phyloP scores from a whole-genome alignment of 2,329 filamentous ascomycete species.

The Fusarium pseudonygamai region DNA sequence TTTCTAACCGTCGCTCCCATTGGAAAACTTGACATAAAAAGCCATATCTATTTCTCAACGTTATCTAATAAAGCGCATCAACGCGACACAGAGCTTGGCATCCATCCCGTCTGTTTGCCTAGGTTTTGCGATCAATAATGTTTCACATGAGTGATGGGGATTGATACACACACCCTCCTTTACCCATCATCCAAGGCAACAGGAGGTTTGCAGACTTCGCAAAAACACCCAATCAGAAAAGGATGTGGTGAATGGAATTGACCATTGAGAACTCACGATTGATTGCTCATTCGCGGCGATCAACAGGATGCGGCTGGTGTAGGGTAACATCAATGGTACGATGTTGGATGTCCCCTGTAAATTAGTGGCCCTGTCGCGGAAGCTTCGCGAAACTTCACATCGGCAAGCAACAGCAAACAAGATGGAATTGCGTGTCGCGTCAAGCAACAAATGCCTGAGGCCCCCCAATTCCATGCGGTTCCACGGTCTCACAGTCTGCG shows the following conservation, averaged over 20 bases:
- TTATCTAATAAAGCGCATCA: no score
- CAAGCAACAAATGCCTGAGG: slow-evolving; percentile 14
- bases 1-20: not conserved
- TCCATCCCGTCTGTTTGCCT: fast-evolving
- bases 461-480: not conserved
- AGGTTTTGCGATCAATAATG: no score
- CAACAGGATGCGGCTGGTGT: not conserved
- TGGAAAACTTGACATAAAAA: not conserved
- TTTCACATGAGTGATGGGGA: fast-evolving
- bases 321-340: not conserved
- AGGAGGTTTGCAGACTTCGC: not conserved
- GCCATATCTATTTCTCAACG: no score
- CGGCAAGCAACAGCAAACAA: not conserved
- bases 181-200: not conserved
- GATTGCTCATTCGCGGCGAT: not conserved
- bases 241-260: not conserved
- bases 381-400: slow-evolving; percentile 24
- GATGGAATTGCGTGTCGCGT: not conserved
- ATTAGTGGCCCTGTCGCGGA: not conserved
- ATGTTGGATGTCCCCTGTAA: not conserved
- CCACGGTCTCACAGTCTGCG: not conserved
- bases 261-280: not conserved
- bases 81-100: not conserved
- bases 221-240: not conserved
- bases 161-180: not conserved